phyloP scores from a whole-genome alignment of 495 filamentous ascomycete genomes.

The Polyplosphaeria fusca region DNA sequence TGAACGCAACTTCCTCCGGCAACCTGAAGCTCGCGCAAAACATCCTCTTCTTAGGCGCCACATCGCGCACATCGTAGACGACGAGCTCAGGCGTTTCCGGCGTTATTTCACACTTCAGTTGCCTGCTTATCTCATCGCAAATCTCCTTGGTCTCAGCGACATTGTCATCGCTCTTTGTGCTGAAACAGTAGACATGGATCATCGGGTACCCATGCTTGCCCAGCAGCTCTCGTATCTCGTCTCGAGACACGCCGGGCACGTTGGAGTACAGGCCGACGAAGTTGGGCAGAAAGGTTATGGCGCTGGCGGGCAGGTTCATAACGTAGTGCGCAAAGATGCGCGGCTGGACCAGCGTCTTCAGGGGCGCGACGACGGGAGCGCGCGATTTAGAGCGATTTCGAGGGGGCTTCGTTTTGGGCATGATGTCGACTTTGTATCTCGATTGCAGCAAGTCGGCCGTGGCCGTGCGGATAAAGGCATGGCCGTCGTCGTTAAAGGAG shows the following conservation, averaged over 20 bases:
- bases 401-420: slow-evolving; percentile 12
- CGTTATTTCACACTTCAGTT: slow-evolving; percentile 60
- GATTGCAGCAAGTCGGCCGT: slow-evolving; percentile 56
- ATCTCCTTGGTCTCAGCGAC: slow-evolving; percentile 59
- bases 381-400: slow-evolving; percentile 27
- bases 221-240: slow-evolving; percentile 62
- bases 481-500: slow-evolving; percentile 76
- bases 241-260: slow-evolving; percentile 6
- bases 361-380: slow-evolving; percentile 13
- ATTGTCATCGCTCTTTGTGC: slow-evolving; percentile 68
- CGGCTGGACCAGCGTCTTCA: slow-evolving; percentile 47
- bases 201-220: slow-evolving; percentile 65
- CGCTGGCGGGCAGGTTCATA: slow-evolving; percentile 92
- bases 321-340: slow-evolving; percentile 80
- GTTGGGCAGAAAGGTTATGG: slow-evolving; percentile 77
- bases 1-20: slow-evolving; percentile 77
- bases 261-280: slow-evolving; percentile 74
- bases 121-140: slow-evolving; percentile 62
- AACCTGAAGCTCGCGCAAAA: slow-evolving; percentile 91
- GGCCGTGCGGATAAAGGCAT: slow-evolving; percentile 69
- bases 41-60: slow-evolving; percentile 92
- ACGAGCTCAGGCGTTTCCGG: slow-evolving; percentile 55
- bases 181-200: slow-evolving; percentile 91
- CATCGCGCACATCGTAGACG: slow-evolving; percentile 77
- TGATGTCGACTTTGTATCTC: slow-evolving; percentile 32